Percentiles rank a stretch among this genome's conserved stretches.
Evolutionary conservation across 2,329 filamentous ascomycete genomes (phyloP).

Genomic region (Achaetomium macrosporum): DNA sequence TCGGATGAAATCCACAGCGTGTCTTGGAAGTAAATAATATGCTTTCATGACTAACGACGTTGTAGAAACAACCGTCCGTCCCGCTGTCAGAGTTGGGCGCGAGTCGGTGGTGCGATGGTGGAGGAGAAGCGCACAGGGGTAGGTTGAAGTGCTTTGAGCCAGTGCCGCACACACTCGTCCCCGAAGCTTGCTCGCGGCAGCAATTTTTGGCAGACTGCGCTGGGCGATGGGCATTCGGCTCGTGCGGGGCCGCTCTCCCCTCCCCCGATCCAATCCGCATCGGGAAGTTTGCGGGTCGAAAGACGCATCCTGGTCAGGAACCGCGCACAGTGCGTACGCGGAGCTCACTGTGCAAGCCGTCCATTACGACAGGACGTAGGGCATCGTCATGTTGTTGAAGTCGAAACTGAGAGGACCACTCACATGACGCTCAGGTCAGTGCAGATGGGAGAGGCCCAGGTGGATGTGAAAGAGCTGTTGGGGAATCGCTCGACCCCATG

Average conservation of each 20-base stretch:
- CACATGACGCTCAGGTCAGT: no score
- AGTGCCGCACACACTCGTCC: slow-evolving; percentile 16
- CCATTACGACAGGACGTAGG: no score
- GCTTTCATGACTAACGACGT: slow-evolving; percentile 20
- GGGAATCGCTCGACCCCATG: no score
- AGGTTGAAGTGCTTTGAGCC: slow-evolving; percentile 17
- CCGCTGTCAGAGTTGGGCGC: slow-evolving; percentile 7
- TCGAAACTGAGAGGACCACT: no score
- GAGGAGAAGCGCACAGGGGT: slow-evolving; percentile 14
- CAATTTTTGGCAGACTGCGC: slow-evolving; percentile 24
- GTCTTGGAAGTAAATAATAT: slow-evolving; percentile 6
- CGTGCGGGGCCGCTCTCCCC: slow-evolving; percentile 13
- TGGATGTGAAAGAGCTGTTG: no score
- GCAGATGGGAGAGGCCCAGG: no score
- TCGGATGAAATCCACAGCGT: slow-evolving; percentile 17
- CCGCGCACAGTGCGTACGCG: not conserved
- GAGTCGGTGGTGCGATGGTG: slow-evolving; percentile 14
- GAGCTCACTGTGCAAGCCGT: no score
- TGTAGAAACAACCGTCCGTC: slow-evolving; percentile 4
- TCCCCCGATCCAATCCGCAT: slow-evolving; percentile 1
- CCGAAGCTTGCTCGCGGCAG: slow-evolving; percentile 18
- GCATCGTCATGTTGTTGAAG: no score
- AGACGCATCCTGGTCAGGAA: not conserved
- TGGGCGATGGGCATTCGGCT: slow-evolving; percentile 1
- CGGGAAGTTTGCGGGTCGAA: slow-evolving; percentile 5